phyloP scores from a whole-genome alignment of 2,329 filamentous ascomycete genomes.

The Elsinoe batatas region DNA sequence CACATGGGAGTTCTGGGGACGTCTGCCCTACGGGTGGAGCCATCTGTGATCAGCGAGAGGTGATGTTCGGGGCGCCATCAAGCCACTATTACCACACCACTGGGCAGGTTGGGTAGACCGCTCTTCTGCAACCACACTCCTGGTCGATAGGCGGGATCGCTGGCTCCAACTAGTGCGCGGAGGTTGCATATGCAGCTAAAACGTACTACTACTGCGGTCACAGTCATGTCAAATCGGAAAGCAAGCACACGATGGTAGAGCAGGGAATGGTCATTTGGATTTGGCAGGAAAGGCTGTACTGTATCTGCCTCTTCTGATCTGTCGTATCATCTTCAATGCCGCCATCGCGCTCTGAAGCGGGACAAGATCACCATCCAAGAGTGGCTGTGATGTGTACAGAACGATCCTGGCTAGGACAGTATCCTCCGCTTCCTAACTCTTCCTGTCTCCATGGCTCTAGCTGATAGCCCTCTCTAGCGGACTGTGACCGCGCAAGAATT shows the following conservation, averaged over 20 bases:
- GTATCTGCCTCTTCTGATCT: not conserved
- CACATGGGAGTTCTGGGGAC: not conserved
- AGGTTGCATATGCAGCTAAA: not conserved
- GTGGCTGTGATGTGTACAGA: no score
- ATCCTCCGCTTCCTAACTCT: not conserved
- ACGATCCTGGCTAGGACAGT: not conserved
- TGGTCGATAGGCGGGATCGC: no score
- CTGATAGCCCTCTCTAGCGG: not conserved
- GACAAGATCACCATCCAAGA: not conserved
- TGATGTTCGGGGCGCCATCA: not conserved
- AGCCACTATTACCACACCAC: not conserved
- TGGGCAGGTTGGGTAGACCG: not conserved
- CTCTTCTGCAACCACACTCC: not conserved
- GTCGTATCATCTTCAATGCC: slow-evolving; percentile 10
- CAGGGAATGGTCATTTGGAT: not conserved
- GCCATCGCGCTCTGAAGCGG: not conserved
- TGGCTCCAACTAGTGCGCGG: not conserved
- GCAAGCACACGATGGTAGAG: not conserved
- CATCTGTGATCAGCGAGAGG: not conserved
- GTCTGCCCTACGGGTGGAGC: not conserved
- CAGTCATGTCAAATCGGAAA: not conserved
- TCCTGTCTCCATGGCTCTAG: not conserved
- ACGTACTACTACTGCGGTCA: not conserved
- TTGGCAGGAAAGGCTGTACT: slow-evolving; percentile 2
- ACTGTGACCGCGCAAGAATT: slow-evolving; percentile 7